These are phyloP conservation scores for Xylaria intraflava DNA, from an alignment of 495 filamentous ascomycete species.

Conservation along the genomic window DNA sequence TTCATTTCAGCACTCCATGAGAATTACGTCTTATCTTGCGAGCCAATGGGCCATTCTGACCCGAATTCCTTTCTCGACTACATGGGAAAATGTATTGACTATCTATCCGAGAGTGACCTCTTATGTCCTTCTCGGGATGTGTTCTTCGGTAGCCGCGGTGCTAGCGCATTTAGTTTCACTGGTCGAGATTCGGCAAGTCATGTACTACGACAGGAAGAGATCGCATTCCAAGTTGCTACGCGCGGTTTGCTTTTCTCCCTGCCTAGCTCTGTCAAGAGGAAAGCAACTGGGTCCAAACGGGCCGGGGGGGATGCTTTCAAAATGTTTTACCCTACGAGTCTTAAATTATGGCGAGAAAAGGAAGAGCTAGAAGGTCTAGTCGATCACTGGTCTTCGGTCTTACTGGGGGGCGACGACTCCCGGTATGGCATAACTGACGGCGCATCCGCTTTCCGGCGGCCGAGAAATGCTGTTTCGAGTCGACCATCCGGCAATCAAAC, in stretches of 20 bases:
- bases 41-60: slow-evolving; percentile 44
- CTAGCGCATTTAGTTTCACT: slow-evolving; percentile 32
- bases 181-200: slow-evolving; percentile 56
- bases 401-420: slow-evolving; percentile 43
- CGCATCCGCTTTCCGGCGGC: slow-evolving; percentile 38
- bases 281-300: slow-evolving; percentile 34
- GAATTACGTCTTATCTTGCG: slow-evolving; percentile 83
- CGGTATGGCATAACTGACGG: slow-evolving; percentile 28
- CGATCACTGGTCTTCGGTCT: slow-evolving; percentile 56
- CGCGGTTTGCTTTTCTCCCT: slow-evolving; percentile 77
- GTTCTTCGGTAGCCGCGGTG: slow-evolving; percentile 43
- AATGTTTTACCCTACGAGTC: slow-evolving; percentile 80
- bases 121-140: slow-evolving; percentile 56
- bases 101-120: slow-evolving; percentile 80
- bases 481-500: slow-evolving; percentile 30
- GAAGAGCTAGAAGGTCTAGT: slow-evolving; percentile 72
- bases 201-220: slow-evolving; percentile 79
- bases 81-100: slow-evolving; percentile 66
- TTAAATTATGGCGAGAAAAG: slow-evolving; percentile 67
- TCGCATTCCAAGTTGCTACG: slow-evolving; percentile 81
- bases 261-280: slow-evolving; percentile 74
- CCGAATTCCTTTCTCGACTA: slow-evolving; percentile 55
- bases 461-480: slow-evolving; percentile 20
- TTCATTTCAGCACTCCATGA: slow-evolving; percentile 93
- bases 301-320: slow-evolving; percentile 56